Conservation (phyloP, 106 monocot species). For the Chionographis japonica region DNA sequence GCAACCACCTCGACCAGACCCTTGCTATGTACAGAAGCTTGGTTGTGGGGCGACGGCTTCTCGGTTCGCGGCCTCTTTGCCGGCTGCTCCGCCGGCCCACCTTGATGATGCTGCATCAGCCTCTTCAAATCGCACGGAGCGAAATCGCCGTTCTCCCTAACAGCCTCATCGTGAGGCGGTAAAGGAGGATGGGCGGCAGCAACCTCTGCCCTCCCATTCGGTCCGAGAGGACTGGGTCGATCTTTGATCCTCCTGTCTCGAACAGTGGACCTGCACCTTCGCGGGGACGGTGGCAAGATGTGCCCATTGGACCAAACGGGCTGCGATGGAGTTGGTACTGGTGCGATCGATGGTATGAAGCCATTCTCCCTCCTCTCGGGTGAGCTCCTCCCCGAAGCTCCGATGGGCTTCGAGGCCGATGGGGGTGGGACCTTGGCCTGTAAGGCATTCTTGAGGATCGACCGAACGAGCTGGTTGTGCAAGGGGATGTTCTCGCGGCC, state of each 20-base stretch:
- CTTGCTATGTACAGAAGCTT: constrained; percentile 2
- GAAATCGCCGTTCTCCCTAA: constrained; percentile 31
- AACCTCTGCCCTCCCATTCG: constrained; percentile 43
- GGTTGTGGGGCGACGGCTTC: constrained; percentile 12
- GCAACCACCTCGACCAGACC: constrained; percentile 5
- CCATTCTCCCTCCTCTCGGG: constrained; percentile 7
- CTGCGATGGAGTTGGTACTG: not conserved
- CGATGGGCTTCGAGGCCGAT: not conserved
- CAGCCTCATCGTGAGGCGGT: constrained; percentile 6
- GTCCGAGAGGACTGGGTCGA: constrained; percentile 28
- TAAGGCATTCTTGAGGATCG: constrained; percentile 55
- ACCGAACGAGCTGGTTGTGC: constrained; percentile 54
- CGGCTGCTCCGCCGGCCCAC: constrained; percentile 20
- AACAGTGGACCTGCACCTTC: constrained; percentile 18
- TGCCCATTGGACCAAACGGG: constrained; percentile 45
- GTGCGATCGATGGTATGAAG: constrained; percentile 3
- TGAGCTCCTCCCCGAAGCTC: not conserved
- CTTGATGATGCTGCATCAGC: constrained; percentile 16
- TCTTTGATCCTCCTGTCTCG: constrained; percentile 32
- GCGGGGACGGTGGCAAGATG: constrained; percentile 32
- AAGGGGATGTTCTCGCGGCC: constrained; percentile 45
- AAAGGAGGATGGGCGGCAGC: constrained; percentile 1
- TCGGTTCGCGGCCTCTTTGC: constrained; percentile 23
- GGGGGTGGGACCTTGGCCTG: constrained; percentile 38
- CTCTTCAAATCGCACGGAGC: constrained; percentile 36